Conservation (phyloP, 768 basidiomycete genomes). For the Cantharellus cinnabarinus region DNA sequence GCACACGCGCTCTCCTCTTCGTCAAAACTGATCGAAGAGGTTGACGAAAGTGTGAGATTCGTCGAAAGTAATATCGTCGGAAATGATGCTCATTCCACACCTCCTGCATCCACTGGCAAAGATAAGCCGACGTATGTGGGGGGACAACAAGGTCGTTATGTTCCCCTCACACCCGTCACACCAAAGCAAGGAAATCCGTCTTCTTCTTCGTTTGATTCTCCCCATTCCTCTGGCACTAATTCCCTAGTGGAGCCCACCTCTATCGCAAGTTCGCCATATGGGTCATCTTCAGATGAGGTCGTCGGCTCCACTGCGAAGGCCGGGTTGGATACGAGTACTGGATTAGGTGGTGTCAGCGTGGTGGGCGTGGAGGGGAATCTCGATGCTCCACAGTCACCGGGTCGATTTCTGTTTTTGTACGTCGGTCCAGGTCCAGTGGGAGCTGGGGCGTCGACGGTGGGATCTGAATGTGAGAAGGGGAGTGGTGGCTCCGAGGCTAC, state of each 20-base stretch:
- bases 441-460: background rate
- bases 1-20: background rate
- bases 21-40: background rate
- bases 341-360: too few species aligned
- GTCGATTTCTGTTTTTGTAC: background rate
- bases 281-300: background rate
- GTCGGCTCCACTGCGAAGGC: background rate
- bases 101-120: background rate
- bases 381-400: background rate
- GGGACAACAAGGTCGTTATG: too few species aligned
- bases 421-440: background rate
- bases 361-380: background rate
- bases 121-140: background rate
- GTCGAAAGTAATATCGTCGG: too few species aligned
- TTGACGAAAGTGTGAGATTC: too few species aligned
- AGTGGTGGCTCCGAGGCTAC: background rate
- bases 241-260: background rate
- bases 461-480: background rate
- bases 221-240: background rate
- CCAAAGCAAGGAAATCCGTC: background rate
- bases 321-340: background rate
- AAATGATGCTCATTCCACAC: background rate
- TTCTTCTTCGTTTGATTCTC: background rate
- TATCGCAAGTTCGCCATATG: background rate
- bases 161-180: too few species aligned